Evolutionary conservation across 768 basidiomycete species (phyloP), one percentile per base, ranked within the genome.

Genomic region (Tricholoma furcatifolium): DNA sequence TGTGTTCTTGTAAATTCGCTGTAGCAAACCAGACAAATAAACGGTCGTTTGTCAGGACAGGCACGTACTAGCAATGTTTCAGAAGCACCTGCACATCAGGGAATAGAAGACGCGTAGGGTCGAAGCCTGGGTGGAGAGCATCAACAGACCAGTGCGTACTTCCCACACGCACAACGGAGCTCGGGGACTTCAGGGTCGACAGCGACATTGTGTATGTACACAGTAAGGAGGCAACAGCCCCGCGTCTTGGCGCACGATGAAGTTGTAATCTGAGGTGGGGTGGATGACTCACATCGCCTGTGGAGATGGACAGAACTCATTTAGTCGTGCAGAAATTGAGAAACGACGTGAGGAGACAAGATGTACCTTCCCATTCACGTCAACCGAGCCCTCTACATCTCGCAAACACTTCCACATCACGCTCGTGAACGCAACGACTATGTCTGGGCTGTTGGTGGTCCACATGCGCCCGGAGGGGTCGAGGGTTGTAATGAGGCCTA

Each of bases 211-310:
- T 98, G 91, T 54, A 79, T 70, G 65, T 93, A n/a, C n/a, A n/a
- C n/a, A n/a, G n/a, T n/a, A 90, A 18, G 91, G 82, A 1, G 92
- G 83, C 2, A 93, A 68, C 2, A 77, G 67, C 12, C 73, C 46
- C 0, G 84, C 75, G 39, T 93, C 77, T 18, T 98, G 78, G 53
- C 88, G 80, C 31, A 98, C 74, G 7, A 97, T 58, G 59, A 98
- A 79, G 60, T 97, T 88, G 63, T 97, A 99, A 61, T 94, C 89
- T 2, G 82, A 74, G 2, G 82, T 80, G 0, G 94, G 90, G 59
- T 96, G 92, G 9, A 81, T 72, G 72, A 98, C n/a, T n/a, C n/a
- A 97, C 47, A 98, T 76, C n/a, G 80, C 73, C 94, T 96, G 59
- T 6, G n/a, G n/a, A n/a, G n/a, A n/a, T n/a, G n/a, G n/a, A n/a